Evolutionary conservation across 495 filamentous ascomycete genomes (phyloP).

Genomic region (Aspergillus heteromorphus): DNA sequence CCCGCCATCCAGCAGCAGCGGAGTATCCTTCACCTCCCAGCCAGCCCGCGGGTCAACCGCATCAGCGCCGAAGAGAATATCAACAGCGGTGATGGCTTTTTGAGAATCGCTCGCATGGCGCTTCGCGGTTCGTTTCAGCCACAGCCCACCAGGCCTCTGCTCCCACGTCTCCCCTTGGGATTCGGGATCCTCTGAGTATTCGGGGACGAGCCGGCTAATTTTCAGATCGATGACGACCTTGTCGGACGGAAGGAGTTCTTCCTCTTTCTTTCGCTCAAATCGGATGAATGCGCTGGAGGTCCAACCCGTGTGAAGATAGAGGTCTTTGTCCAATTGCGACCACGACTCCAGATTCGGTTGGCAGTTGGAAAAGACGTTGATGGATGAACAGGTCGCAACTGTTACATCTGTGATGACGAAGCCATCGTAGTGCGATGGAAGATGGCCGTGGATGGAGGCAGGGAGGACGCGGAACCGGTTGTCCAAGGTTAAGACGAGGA

Average conservation of each 20-base stretch:
- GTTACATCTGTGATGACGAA: slow-evolving; percentile 85
- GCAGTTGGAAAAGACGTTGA: slow-evolving; percentile 76
- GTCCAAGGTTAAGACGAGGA: slow-evolving; percentile 73
- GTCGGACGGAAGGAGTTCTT: slow-evolving; percentile 69
- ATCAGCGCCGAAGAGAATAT: slow-evolving; percentile 90
- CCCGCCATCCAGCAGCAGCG: slow-evolving; percentile 59
- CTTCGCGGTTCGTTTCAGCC: slow-evolving; percentile 77
- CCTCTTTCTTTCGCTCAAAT: slow-evolving; percentile 81
- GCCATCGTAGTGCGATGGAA: slow-evolving; percentile 76
- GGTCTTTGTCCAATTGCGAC: slow-evolving; percentile 87
- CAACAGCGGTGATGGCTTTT: slow-evolving; percentile 72
- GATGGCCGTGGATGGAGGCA: slow-evolving; percentile 71
- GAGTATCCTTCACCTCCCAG: slow-evolving; percentile 70
- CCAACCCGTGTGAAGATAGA: slow-evolving; percentile 71
- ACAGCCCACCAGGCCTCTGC: slow-evolving; percentile 69
- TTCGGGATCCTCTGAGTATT: slow-evolving; percentile 48
- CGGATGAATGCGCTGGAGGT: slow-evolving; percentile 77
- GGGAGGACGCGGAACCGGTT: slow-evolving; percentile 76
- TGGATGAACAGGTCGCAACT: slow-evolving; percentile 65
- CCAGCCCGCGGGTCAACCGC: slow-evolving; percentile 81
- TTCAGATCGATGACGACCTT: slow-evolving; percentile 79
- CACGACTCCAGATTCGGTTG: slow-evolving; percentile 69
- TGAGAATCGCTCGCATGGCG: slow-evolving; percentile 73
- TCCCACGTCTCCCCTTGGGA: slow-evolving; percentile 72
- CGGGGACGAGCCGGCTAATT: slow-evolving; percentile 72